Conservation (phyloP, 2,329 filamentous ascomycete genomes). For the Fusarium goolgardi region DNA sequence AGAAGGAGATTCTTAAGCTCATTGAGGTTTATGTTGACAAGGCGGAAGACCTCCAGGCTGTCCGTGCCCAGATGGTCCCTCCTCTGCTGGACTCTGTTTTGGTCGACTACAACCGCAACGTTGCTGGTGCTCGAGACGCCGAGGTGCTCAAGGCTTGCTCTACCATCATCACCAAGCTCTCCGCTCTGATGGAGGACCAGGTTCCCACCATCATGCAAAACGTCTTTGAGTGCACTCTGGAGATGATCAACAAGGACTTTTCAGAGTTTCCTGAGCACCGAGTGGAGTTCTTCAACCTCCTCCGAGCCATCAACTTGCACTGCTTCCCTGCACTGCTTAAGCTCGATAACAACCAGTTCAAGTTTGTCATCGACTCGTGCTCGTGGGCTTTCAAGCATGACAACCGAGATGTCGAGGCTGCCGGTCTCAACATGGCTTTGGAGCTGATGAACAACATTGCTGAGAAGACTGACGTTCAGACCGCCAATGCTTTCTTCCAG, state of each 20-base stretch:
- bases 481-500: slow-evolving; percentile 95
- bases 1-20: slow-evolving; percentile 98
- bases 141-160: slow-evolving; percentile 98
- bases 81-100: slow-evolving; percentile 93
- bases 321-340: slow-evolving; percentile 96
- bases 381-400: slow-evolving; percentile 99
- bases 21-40: slow-evolving; percentile 99
- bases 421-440: slow-evolving; percentile 96
- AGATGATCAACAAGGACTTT: slow-evolving; percentile 99
- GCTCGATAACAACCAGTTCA: slow-evolving; percentile 96
- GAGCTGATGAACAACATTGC: slow-evolving; percentile 98
- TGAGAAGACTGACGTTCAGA: slow-evolving; percentile 86
- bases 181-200: slow-evolving; percentile 97
- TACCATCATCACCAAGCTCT: slow-evolving; percentile 94
- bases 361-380: slow-evolving; percentile 99
- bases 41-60: slow-evolving; percentile 93
- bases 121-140: slow-evolving; percentile 92
- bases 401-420: slow-evolving; percentile 96
- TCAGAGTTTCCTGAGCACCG: slow-evolving; percentile 98
- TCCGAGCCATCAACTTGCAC: slow-evolving; percentile 94
- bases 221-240: slow-evolving; percentile 96
- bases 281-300: slow-evolving; percentile 98
- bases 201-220: slow-evolving; percentile 98
- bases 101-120: slow-evolving; percentile 96
- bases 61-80: slow-evolving; percentile 95